Base-by-base conservation (phyloP, 345 rosid genomes). In the Citrus unshiu region DNA sequence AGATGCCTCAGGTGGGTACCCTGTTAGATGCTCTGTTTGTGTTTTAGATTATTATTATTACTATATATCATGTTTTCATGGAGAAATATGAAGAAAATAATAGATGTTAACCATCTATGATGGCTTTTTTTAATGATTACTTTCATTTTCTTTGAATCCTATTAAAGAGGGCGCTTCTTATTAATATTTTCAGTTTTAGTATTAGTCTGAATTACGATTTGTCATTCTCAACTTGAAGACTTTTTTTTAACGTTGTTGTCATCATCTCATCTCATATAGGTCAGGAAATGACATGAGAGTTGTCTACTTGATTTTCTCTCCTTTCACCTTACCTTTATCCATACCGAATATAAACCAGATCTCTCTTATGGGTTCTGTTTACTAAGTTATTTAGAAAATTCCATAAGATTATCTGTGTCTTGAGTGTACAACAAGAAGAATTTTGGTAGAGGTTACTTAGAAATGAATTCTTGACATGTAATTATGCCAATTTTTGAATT, bases 1-100 rank as follows among this genome's bases (percentile, higher is more conserved):
- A 96, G 90, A 96, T 96, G 99, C 98, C 98, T 80, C 99, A 96
- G 99, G 99, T 92, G 75, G 74, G 56, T 79, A 27, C 29, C 61
- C 24, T 54, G 25, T 19, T 66, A 29, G 75, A 56, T 63, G 63
- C 18, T 85, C 71, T 59, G 34, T 43, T 60, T 64, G 3, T 60
- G 39, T n/a, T 9, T 67, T 32, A 9, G 6, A 5, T 3, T 6
- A 13, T 7, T 40, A 19, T 14, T 65, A 24, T 9, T 14, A 12
- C 16, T n/a, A 6, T 12, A 0, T 72, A 27, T 43, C 6, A 3
- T 39, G 61, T 40, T 72, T 29, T 27, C n/a, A 1, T 24, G 43
- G 37, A 35, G 73, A 32, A 35, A 34, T 57, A 34, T 22, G 30
- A 30, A 32, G 7, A 58, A 30, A 58, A 58, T 25, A 32, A 16